A percentile compares a stretch with the other conserved stretches of the same genome.
phyloP scores from a whole-genome alignment of 305 asterid species.

The Fraxinus platypoda region DNA sequence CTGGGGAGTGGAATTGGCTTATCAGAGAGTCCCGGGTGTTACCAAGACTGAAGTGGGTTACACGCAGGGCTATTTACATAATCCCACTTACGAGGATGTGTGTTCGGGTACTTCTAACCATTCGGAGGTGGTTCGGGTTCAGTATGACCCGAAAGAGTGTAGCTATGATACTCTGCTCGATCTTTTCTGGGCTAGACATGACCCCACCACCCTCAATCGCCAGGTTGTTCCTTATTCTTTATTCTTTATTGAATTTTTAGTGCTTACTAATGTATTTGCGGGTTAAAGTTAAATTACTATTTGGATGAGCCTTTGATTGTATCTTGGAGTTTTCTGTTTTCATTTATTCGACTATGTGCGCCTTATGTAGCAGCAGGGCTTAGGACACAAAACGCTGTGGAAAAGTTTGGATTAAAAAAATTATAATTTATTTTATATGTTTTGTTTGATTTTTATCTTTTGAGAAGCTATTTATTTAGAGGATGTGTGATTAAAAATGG shows the following conservation, averaged over 20 bases:
- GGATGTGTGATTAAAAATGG: too few relatives aligned
- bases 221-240: slow-evolving; percentile 43
- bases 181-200: slow-evolving; percentile 86
- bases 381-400: background rate
- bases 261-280: background rate
- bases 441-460: too few relatives aligned
- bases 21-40: slow-evolving; percentile 83
- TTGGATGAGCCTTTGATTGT: background rate
- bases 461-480: too few relatives aligned
- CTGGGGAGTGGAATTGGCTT: slow-evolving; percentile 95
- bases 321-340: background rate
- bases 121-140: slow-evolving; percentile 85
- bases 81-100: slow-evolving; percentile 73
- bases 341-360: background rate
- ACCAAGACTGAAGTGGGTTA: slow-evolving; percentile 85
- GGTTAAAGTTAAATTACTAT: background rate
- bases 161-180: slow-evolving; percentile 61
- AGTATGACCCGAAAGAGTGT: slow-evolving; percentile 84
- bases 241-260: background rate
- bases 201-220: slow-evolving; percentile 89
- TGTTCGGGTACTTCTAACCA: slow-evolving; percentile 78
- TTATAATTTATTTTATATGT: background rate
- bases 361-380: background rate
- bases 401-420: background rate
- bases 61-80: slow-evolving; percentile 61